Conservation (phyloP, 2,329 filamentous ascomycete genomes). For the Sarocladiaceae sp. region DNA sequence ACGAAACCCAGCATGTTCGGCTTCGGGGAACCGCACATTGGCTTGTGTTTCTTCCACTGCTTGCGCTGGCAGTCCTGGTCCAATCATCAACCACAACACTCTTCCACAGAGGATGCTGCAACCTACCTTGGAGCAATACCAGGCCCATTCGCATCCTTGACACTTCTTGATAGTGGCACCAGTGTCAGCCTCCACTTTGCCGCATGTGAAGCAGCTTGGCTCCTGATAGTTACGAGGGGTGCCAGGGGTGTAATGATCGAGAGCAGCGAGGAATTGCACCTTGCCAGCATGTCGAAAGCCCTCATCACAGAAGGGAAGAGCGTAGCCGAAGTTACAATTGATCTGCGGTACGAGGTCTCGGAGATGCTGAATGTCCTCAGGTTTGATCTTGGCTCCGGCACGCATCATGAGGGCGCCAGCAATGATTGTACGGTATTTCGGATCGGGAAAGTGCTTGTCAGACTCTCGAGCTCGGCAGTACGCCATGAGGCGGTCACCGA, state of each 20-base stretch:
- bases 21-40: not conserved
- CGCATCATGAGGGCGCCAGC: not conserved
- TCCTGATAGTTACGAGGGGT: not conserved
- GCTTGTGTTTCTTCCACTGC: not conserved
- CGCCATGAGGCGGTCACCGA: not conserved
- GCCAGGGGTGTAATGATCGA: not conserved
- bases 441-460: not conserved
- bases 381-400: not conserved
- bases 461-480: not conserved
- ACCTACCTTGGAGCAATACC: not conserved
- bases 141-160: not conserved
- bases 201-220: not conserved
- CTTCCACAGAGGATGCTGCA: not conserved
- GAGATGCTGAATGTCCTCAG: not conserved
- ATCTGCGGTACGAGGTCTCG: not conserved
- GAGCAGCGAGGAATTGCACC: not conserved
- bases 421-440: not conserved
- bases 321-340: not conserved
- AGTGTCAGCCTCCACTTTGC: not conserved
- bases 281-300: not conserved
- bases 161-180: not conserved
- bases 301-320: not conserved
- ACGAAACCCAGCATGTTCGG: not conserved
- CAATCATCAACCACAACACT: not conserved
- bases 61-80: not conserved